Conservation (phyloP, 2,329 filamentous ascomycete species). For the Colletotrichum sp. region DNA sequence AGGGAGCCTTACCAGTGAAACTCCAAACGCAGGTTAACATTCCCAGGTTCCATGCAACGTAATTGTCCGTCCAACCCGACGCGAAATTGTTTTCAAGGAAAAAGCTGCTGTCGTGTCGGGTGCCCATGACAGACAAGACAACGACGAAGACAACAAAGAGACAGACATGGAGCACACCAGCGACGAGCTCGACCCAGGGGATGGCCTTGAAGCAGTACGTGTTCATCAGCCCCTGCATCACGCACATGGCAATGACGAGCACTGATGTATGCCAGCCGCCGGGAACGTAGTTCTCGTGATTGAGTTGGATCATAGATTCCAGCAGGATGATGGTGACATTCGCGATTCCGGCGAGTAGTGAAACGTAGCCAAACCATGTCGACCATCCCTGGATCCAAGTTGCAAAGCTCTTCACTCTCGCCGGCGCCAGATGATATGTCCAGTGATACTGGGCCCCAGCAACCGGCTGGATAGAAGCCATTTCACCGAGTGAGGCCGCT, state of each 20-base stretch:
- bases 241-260: neutral
- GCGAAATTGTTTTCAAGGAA: neutral
- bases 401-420: neutral
- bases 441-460: neutral
- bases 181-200: neutral
- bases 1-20: too few relatives aligned
- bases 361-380: neutral
- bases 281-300: neutral
- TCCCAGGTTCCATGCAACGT: neutral
- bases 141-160: neutral
- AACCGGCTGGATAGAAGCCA: neutral
- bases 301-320: neutral
- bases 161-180: neutral
- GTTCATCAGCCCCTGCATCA: neutral
- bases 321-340: neutral
- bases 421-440: neutral
- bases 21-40: slow-evolving; percentile 4
- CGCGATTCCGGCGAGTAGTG: neutral
- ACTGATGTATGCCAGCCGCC: neutral
- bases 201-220: neutral
- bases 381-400: neutral
- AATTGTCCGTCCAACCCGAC: neutral
- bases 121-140: neutral
- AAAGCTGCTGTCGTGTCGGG: neutral
- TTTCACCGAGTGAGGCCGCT: neutral